Evolutionary conservation across 2,329 filamentous ascomycete species (phyloP), one percentile per base, ranked within the genome.

Genomic region (Verticillium alfalfae): DNA sequence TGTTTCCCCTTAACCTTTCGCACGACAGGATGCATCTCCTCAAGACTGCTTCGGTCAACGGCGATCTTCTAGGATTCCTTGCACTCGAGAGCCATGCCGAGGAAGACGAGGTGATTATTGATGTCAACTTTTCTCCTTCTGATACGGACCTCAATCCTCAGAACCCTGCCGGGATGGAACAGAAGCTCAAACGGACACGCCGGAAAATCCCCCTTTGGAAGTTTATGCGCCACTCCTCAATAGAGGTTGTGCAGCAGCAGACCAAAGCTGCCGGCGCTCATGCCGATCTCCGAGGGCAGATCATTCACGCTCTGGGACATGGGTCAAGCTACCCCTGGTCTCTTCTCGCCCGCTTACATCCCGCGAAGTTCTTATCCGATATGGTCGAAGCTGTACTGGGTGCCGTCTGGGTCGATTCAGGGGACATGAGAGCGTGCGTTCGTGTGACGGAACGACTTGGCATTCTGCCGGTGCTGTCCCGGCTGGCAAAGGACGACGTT

Each of bases 381-480:
- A 76, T 97, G 8, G 80, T 97, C 10, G 94, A 98, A 76, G 85
- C 86, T 37, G 72, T 96, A 0, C 74, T 98, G 0, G 94, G 91
- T 0, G 93, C 93, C 0, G 81, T 97, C 0, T 97, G 90, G 79
- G 79, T 97, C 22, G 95, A 98, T 72, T 90, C 81, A 0, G 90
- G 89, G 0, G 81, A 83, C 1, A 70, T 92, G 15, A 77, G 77
- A 0, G 72, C 71, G 0, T 96, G 92, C 68, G 78, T 82, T 58
- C 69, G 60, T 0, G 80, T 97, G 41, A 71, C 92, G 0, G 80
- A 84, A 55, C 76, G 78, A 0, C 76, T 92, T 3, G 92, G 92
- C 0, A 78, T 97, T 5, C 66, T 93, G 45, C 71, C 75, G 0
- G 85, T 86, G 65, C 73, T 96, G 62, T 76, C 83, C 0, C 81